Conservation (phyloP, 495 filamentous ascomycete genomes). For the Tuber microsphaerosporum region DNA sequence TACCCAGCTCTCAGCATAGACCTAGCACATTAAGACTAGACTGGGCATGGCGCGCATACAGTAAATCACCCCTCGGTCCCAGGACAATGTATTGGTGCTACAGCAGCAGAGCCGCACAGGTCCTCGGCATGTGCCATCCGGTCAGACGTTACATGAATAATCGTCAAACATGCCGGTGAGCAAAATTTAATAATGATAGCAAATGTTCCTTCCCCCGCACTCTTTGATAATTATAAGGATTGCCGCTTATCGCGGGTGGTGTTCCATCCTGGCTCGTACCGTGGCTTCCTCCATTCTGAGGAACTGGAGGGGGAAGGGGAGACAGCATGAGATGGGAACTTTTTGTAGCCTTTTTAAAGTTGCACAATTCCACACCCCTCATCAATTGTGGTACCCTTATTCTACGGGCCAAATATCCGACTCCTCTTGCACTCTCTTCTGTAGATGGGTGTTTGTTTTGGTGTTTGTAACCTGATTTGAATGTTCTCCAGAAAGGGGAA, state of each 20-base stretch:
- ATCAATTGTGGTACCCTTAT: background rate
- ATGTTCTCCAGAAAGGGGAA: background rate
- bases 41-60: background rate
- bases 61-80: background rate
- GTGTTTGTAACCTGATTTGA: background rate
- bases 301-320: background rate
- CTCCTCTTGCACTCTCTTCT: background rate
- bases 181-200: background rate
- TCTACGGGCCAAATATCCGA: background rate
- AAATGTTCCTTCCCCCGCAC: background rate
- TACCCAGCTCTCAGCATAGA: constrained; percentile 1
- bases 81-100: background rate
- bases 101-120: background rate
- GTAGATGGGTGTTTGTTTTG: background rate
- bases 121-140: background rate
- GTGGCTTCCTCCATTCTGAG: background rate
- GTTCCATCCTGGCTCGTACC: background rate
- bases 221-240: background rate
- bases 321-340: background rate
- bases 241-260: background rate
- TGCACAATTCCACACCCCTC: background rate
- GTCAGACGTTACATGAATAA: background rate
- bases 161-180: background rate
- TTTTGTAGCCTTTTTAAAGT: background rate
- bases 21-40: background rate